Percentiles rank a stretch among this genome's conserved stretches.
phyloP scores from a whole-genome alignment of 208 protist genomes.

The Trypanosoma theileri region DNA sequence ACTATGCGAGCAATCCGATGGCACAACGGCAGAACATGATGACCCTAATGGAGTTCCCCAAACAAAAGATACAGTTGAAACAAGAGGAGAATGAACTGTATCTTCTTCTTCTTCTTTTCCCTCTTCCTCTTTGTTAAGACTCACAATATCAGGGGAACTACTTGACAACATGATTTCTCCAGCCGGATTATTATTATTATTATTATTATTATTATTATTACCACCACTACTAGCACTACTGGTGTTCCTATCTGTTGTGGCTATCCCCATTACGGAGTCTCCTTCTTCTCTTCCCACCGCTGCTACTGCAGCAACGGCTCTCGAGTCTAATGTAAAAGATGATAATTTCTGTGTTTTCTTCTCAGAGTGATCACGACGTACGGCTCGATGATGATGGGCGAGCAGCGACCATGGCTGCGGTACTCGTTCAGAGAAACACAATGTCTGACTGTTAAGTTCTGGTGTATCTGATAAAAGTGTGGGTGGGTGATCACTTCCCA shows the following conservation, averaged over 20 bases:
- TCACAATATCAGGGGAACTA: neutral
- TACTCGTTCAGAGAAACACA: neutral
- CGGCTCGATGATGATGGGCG: conserved; percentile 3
- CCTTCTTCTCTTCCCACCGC: neutral
- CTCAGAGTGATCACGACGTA: neutral
- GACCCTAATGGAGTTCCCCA: neutral
- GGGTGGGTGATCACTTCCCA: too few species aligned
- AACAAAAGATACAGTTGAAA: conserved; percentile 7
- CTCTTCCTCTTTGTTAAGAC: neutral
- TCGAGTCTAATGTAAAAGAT: neutral
- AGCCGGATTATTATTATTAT: neutral
- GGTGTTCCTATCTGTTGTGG: too few species aligned
- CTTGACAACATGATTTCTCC: neutral
- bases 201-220: too few species aligned
- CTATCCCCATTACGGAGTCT: too few species aligned
- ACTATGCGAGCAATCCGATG: too few species aligned
- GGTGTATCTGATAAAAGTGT: too few species aligned
- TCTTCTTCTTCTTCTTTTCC: conserved; percentile 1
- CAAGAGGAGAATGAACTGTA: neutral
- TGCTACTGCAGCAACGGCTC: neutral
- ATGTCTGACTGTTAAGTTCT: too few species aligned
- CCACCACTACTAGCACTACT: too few species aligned
- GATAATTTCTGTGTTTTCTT: neutral
- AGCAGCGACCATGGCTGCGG: conserved; percentile 19
- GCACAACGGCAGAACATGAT: too few species aligned